phyloP scores from a whole-genome alignment of 2,329 filamentous ascomycete species.

The Aspergillus carbonarius region DNA sequence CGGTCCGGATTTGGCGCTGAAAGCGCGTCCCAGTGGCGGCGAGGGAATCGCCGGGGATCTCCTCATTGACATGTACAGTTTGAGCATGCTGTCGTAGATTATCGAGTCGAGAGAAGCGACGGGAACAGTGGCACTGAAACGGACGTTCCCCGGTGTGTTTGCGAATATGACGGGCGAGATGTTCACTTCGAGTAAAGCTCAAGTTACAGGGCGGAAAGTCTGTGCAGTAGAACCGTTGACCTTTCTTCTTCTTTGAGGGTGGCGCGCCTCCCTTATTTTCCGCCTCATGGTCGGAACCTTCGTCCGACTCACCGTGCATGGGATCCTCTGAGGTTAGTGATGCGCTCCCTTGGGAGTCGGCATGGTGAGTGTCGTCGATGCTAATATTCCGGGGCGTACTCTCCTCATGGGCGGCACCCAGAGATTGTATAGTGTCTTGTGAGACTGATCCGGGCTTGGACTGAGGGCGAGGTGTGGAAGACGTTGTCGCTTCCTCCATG shows the following conservation, averaged over 20 bases:
- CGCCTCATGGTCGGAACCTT: slow-evolving; percentile 63
- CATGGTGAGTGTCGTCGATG: slow-evolving; percentile 48
- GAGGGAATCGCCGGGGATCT: slow-evolving; percentile 89
- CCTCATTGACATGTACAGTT: slow-evolving; percentile 95
- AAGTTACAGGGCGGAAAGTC: slow-evolving; percentile 91
- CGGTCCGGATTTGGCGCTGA: slow-evolving; percentile 86
- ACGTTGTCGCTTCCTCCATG: slow-evolving; percentile 54
- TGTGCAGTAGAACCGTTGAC: slow-evolving; percentile 92
- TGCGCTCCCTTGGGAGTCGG: slow-evolving; percentile 42
- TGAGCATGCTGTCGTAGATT: slow-evolving; percentile 96
- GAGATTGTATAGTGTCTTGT: slow-evolving; percentile 27
- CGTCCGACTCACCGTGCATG: slow-evolving; percentile 73
- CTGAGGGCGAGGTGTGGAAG: slow-evolving; percentile 55
- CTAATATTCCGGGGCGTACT: slow-evolving; percentile 45
- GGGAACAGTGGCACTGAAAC: slow-evolving; percentile 92
- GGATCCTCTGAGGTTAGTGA: slow-evolving; percentile 59
- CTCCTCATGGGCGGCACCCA: slow-evolving; percentile 27
- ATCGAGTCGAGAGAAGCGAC: slow-evolving; percentile 89
- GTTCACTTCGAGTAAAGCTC: slow-evolving; percentile 94
- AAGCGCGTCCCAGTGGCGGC: slow-evolving; percentile 90
- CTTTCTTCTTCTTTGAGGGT: slow-evolving; percentile 91
- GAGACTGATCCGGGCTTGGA: slow-evolving; percentile 40
- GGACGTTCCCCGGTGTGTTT: slow-evolving; percentile 98
- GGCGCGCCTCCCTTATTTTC: slow-evolving; percentile 63
- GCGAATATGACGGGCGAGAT: slow-evolving; percentile 91